Percentiles rank a stretch among this genome's conserved stretches.
These are phyloP conservation scores for Gomphus bonarii DNA, from an alignment of 1,284 basidiomycete species.

Conservation along the genomic window DNA sequence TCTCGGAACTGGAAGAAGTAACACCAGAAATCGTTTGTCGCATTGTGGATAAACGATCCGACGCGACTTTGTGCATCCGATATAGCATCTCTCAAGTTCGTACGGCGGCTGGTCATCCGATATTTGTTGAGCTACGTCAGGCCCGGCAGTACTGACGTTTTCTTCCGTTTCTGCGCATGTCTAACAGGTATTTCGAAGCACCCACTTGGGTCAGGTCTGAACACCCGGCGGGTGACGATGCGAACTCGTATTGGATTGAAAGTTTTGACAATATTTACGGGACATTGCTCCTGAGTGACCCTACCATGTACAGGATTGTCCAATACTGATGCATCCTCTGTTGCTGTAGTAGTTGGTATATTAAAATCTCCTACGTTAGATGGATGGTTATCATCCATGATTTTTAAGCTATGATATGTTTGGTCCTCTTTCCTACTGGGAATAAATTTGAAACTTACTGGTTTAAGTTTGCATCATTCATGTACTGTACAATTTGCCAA, in stretches of 20 bases:
- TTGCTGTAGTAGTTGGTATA: too few species aligned
- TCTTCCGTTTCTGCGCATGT: neutral
- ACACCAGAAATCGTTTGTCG: neutral
- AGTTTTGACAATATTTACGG: neutral
- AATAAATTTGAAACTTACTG: too few species aligned
- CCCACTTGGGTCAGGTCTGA: neutral
- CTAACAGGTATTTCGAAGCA: neutral
- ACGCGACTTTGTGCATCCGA: too few species aligned
- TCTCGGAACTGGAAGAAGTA: neutral
- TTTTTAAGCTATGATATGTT: too few species aligned
- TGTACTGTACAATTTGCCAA: too few species aligned
- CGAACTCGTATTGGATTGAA: neutral
- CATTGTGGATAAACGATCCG: neutral
- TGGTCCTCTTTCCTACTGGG: too few species aligned
- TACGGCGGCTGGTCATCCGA: neutral
- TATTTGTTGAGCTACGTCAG: neutral
- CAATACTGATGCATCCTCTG: neutral
- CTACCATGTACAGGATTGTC: neutral
- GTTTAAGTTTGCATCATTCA: too few species aligned
- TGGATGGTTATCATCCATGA: too few species aligned
- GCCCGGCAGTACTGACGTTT: neutral
- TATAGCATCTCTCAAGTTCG: neutral
- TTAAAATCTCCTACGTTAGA: too few species aligned
- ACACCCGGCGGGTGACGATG: neutral
- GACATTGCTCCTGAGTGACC: neutral